These are phyloP conservation scores for Gillenia trifoliata DNA, from an alignment of 306 rosid genomes.

Conservation along the genomic window DNA sequence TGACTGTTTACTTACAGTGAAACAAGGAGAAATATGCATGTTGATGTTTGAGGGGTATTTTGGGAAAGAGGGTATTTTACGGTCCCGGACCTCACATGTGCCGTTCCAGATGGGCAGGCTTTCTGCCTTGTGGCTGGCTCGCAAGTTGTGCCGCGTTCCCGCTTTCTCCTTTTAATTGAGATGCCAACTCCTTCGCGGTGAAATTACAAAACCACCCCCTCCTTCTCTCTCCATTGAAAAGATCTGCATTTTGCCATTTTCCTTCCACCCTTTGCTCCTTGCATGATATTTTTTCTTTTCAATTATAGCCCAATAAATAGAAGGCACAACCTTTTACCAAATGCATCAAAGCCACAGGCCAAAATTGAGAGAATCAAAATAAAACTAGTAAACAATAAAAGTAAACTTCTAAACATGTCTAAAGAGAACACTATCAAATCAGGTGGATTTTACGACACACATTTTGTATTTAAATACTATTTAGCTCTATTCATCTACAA, in stretches of 20 bases:
- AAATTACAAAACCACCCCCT: conserved; percentile 33
- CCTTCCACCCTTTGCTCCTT: neutral
- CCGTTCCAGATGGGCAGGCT: conserved; percentile 71
- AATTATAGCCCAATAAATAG: neutral
- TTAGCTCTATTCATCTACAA: too few species aligned
- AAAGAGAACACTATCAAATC: too few species aligned
- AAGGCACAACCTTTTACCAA: neutral
- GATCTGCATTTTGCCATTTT: neutral
- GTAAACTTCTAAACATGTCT: too few species aligned
- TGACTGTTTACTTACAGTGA: too few species aligned
- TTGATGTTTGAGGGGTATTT: conserved; percentile 50
- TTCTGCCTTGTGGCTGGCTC: conserved; percentile 42
- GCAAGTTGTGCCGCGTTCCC: conserved; percentile 49
- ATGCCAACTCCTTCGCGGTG: conserved; percentile 3
- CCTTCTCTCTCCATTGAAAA: neutral
- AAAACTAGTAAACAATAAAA: too few species aligned
- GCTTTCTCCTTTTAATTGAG: conserved; percentile 37
- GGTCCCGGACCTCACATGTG: conserved; percentile 69
- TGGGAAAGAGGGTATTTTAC: conserved; percentile 22
- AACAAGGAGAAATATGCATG: too few species aligned
- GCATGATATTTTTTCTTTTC: neutral
- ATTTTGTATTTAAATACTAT: too few species aligned
- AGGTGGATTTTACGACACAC: too few species aligned
- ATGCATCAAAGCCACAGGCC: neutral
- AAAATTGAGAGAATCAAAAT: neutral